Base-by-base conservation (phyloP, 2,329 filamentous ascomycete genomes). In the Dichotomopilus funicola region DNA sequence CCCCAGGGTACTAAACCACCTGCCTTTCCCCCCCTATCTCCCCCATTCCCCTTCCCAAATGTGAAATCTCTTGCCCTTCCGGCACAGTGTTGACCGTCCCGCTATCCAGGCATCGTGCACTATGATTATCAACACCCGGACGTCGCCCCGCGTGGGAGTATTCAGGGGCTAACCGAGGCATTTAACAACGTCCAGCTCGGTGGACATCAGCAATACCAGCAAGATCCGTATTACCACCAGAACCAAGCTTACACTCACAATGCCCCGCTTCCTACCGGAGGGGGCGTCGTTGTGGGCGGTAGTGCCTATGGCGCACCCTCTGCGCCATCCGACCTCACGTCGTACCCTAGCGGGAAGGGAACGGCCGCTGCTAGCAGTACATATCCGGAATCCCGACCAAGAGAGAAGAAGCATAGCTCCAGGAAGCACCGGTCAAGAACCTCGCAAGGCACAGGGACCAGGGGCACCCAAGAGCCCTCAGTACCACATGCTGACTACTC, bases 1-100 rank as follows among this genome's bases (percentile, higher is more conserved):
- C 52, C 48, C 40, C 58, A 65, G 49, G 70, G 70, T 72, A 62
- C 19, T 46, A 19, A 41, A 6, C 27, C 19, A 27, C 19, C 19
- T 27, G 19, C 19, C 19, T 27, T 27, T 27, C 19, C 19, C 19
- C 19, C 19, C 19, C 19, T 27, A 27, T 27, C 19, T 27, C 19
- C 19, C 19, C 19, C 19, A 27, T 27, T 27, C 19, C 19, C 19
- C 19, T 27, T 27, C 19, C 19, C 19, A 27, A 27, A 27, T 27
- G 19, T 27, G 19, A 27, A 27, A 27, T 27, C 19, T 27, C 19
- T 27, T 27, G 19, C 19, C 19, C 19, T 2, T 12, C 40, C 37
- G 33, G 31, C 27, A 41, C 19, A n/a, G 38, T 35, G 47, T 41
- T 57, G 27, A 59, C 40, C 44, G 42, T 49, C 19, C 13, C 13